These are phyloP conservation scores for Blastocystis sp. DNA, from an alignment of 352 stramenopile genomes.

Conservation along the genomic window DNA sequence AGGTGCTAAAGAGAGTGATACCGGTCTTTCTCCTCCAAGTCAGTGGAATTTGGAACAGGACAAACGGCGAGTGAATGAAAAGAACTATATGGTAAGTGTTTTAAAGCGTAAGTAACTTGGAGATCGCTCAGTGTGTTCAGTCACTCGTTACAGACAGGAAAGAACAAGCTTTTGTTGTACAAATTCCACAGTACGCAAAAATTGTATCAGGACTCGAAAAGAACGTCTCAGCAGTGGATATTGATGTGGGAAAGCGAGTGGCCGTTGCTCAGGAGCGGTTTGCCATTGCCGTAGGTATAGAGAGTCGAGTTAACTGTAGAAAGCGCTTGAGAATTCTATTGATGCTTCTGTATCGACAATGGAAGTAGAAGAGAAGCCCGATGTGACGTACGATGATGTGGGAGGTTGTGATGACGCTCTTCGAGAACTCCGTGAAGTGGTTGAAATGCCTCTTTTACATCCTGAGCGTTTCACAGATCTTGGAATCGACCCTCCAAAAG, in stretches of 20 bases:
- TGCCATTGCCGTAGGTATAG: slow-evolving; percentile 37
- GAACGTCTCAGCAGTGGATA: slow-evolving; percentile 96
- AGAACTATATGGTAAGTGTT: slow-evolving; percentile 72
- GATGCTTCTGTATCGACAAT: slow-evolving; percentile 94
- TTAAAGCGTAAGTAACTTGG: slow-evolving; percentile 62
- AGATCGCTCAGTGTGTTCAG: slow-evolving; percentile 91
- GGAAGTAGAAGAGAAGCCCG: slow-evolving; percentile 98
- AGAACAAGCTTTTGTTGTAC: slow-evolving; percentile 99
- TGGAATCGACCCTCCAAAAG: slow-evolving; percentile 97
- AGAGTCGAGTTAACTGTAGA: slow-evolving; percentile 70
- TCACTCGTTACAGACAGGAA: slow-evolving; percentile 86
- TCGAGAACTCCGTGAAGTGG: slow-evolving; percentile 95
- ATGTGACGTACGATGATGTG: slow-evolving; percentile 99
- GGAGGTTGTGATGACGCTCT: slow-evolving; percentile 84
- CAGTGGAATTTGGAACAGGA: slow-evolving; percentile 98
- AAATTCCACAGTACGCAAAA: slow-evolving; percentile 99
- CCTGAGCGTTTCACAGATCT: slow-evolving; percentile 96
- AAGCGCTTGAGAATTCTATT: slow-evolving; percentile 95
- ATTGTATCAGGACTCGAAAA: slow-evolving; percentile 96
- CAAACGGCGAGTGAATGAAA: slow-evolving; percentile 99
- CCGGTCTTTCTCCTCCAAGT: slow-evolving; percentile 90
- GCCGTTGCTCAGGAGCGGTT: slow-evolving; percentile 78
- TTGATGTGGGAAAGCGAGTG: slow-evolving; percentile 98
- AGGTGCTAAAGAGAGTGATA: slow-evolving; percentile 98
- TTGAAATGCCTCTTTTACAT: slow-evolving; percentile 95